A percentile compares a stretch with the other conserved stretches of the same genome.
These are phyloP conservation scores for Phytophthora citricola DNA, from an alignment of 352 stramenopile species.

Conservation along the genomic window DNA sequence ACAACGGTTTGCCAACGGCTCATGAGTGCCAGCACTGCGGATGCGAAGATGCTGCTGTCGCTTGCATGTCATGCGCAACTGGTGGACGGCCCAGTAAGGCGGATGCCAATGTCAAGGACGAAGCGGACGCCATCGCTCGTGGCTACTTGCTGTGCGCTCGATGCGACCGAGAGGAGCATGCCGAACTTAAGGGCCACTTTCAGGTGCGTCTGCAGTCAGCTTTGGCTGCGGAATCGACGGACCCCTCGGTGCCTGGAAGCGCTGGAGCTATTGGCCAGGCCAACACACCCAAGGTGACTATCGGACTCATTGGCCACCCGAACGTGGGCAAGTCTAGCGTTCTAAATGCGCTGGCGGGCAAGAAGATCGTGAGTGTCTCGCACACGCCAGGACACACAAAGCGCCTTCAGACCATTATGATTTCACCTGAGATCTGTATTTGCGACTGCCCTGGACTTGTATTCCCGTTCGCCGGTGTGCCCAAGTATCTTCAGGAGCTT, in stretches of 20 bases:
- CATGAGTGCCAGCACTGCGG: slow-evolving; percentile 80
- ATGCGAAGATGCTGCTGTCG: slow-evolving; percentile 60
- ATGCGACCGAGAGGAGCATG: slow-evolving; percentile 77
- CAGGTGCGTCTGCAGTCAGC: slow-evolving; percentile 53
- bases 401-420: slow-evolving; percentile 86
- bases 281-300: slow-evolving; percentile 67
- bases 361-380: slow-evolving; percentile 89
- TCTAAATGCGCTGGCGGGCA: slow-evolving; percentile 84
- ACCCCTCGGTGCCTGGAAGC: slow-evolving; percentile 33
- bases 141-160: slow-evolving; percentile 75
- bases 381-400: slow-evolving; percentile 90
- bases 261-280: slow-evolving; percentile 41
- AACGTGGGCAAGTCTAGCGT: slow-evolving; percentile 92
- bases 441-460: slow-evolving; percentile 89
- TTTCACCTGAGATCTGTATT: slow-evolving; percentile 84
- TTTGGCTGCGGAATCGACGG: slow-evolving; percentile 28
- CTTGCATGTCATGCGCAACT: slow-evolving; percentile 69
- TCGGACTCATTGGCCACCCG: slow-evolving; percentile 89
- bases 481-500: slow-evolving; percentile 87
- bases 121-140: slow-evolving; percentile 59
- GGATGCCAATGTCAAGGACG: slow-evolving; percentile 47
- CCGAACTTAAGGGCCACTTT: slow-evolving; percentile 66
- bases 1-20: slow-evolving; percentile 6
- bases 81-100: slow-evolving; percentile 31
- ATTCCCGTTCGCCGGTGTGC: slow-evolving; percentile 81